Evolutionary conservation across 768 basidiomycete species (phyloP).

Genomic region (Daedaleopsis nitida): DNA sequence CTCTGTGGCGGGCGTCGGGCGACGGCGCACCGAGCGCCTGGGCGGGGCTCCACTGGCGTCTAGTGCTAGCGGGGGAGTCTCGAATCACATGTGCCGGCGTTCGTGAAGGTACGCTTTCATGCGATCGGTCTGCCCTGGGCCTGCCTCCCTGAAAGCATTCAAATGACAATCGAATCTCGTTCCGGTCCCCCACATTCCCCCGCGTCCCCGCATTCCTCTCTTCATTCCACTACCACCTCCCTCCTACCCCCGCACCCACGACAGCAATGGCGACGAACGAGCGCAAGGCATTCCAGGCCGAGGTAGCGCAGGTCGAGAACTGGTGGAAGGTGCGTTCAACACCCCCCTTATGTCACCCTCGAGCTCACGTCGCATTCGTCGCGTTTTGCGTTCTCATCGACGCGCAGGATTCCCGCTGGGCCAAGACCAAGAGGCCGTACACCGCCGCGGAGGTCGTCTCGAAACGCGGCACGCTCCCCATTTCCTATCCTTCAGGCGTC

Average conservation of each 20-base stretch:
- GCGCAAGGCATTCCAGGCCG: conserved; percentile 69
- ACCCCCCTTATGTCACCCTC: background rate
- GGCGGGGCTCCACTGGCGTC: conserved; percentile 19
- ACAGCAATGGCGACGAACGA: conserved; percentile 62
- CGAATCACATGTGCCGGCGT: conserved; percentile 20
- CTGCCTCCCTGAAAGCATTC: conserved; percentile 14
- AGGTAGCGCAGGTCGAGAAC: conserved; percentile 82
- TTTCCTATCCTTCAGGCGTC: conserved; percentile 83
- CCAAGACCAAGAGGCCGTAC: conserved; percentile 87
- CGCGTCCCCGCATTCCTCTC: conserved; percentile 18
- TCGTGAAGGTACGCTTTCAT: conserved; percentile 1
- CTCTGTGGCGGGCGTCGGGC: conserved; percentile 15
- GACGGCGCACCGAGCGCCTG: conserved; percentile 15
- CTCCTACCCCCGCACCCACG: background rate
- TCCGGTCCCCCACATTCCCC: conserved; percentile 14
- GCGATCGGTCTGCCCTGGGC: conserved; percentile 24
- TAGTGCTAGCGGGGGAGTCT: conserved; percentile 5
- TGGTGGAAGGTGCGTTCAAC: conserved; percentile 83
- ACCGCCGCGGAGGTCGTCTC: conserved; percentile 91
- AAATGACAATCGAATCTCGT: conserved; percentile 11
- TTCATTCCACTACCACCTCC: conserved; percentile 13
- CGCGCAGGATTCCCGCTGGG: conserved; percentile 80
- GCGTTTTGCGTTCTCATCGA: background rate
- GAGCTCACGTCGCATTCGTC: background rate
- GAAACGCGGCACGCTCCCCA: conserved; percentile 86